Evolutionary conservation across 2,329 filamentous ascomycete species (phyloP), one percentile per base, ranked within the genome.

Genomic region (Colletotrichum lupini): DNA sequence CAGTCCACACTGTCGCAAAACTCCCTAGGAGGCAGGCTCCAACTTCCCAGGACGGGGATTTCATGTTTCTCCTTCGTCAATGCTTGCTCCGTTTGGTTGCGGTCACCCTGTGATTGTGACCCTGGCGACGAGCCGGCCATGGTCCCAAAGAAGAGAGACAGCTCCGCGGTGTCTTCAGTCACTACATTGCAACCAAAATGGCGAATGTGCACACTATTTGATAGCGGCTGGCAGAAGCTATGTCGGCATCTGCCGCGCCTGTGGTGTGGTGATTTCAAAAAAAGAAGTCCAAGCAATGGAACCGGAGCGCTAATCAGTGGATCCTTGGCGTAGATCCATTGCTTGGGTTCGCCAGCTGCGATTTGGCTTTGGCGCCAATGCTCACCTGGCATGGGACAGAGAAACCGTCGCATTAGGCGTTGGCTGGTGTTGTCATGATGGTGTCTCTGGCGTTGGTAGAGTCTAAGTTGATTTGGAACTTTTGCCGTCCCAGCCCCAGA

Each of bases 251-350:
- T 32, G 26, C 56, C 63, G 68, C 46, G 7, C 46, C 32, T 52
- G 24, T 19, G 42, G 19, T 55, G 19, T 55, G 26, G 26, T 42
- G 24, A 62, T 28, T 62, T 19, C 16, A 35, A 12, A 35, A 57
- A 46, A 62, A 49, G 35, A 16, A 19, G 26, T 26, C 14, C 37
- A 53, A 58, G 52, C 46, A 32, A 46, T 65, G 26, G 59, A 9
- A 26, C 68, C n/a, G 16, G 30, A 46, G 49, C 53, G 66, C 22
- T 68, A 35, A 61, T 65, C 42, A 26, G 67, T 61, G 70, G 70
- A 56, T 55, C 60, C 67, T 70, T 61, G 70, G 67, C 55, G 70
- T 70, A 67, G 67, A 73, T 73, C 70, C 26, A 30, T 63, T 63
- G 37, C 37, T 72, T 49, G 58, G 22, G 60, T 56, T 53, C 42